phyloP scores from a whole-genome alignment of 2,329 filamentous ascomycete species.

The Colletotrichum liriopes region DNA sequence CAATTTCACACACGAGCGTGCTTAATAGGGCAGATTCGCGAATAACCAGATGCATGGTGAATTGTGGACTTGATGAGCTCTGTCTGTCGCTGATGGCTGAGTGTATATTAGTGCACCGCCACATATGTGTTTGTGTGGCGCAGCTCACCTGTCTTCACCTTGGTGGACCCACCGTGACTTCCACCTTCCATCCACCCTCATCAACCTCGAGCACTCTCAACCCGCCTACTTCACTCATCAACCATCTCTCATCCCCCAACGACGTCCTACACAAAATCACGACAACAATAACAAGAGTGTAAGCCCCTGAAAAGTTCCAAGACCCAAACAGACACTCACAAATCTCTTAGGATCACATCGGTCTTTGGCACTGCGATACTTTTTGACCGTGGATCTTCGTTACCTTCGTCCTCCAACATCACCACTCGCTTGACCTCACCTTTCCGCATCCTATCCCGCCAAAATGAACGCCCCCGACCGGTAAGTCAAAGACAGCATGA shows the following conservation, averaged over 20 bases:
- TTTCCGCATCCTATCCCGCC: neutral
- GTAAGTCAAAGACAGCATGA: neutral
- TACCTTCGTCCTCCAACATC: neutral
- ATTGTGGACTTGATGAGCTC: neutral
- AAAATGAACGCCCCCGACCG: constrained; percentile 35
- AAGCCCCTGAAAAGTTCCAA: neutral
- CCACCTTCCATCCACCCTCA: neutral
- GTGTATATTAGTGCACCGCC: constrained; percentile 14
- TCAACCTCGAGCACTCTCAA: neutral
- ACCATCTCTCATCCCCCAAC: neutral
- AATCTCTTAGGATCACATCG: neutral
- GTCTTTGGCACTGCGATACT: neutral
- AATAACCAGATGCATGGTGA: neutral
- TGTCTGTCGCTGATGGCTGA: neutral
- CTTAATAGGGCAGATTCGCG: neutral
- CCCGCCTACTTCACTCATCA: constrained; percentile 7
- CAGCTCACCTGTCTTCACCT: neutral
- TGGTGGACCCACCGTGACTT: constrained; percentile 14
- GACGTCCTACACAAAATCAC: neutral
- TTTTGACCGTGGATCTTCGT: neutral
- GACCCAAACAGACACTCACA: neutral
- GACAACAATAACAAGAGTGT: neutral
- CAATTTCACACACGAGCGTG: neutral
- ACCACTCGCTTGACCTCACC: neutral
- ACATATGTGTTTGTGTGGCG: constrained; percentile 22